phyloP scores from a whole-genome alignment of 2,329 filamentous ascomycete genomes.

The Botryotinia convoluta region DNA sequence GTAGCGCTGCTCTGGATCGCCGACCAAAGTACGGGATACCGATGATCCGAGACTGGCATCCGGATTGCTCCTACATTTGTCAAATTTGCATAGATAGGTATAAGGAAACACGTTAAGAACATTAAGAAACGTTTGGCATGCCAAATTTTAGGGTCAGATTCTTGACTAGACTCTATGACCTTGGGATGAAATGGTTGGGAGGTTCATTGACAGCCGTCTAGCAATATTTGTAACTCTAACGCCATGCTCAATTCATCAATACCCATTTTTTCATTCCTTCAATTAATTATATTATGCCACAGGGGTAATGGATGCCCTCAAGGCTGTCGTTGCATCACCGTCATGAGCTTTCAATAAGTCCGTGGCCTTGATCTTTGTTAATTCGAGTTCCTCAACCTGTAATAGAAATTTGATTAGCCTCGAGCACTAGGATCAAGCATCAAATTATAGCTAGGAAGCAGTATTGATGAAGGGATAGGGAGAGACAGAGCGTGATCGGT shows the following conservation, averaged over 20 bases:
- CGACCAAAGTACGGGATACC: constrained; percentile 20
- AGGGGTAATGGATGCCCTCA: constrained; percentile 55
- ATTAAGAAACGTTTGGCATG: constrained; percentile 4
- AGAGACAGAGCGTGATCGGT: background rate
- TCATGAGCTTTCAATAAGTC: constrained; percentile 71
- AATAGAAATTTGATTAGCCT: constrained; percentile 24
- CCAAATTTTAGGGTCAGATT: background rate
- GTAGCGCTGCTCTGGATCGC: constrained; percentile 12
- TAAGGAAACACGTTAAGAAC: background rate
- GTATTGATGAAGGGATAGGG: background rate
- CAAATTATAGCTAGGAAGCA: background rate
- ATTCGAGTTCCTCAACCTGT: constrained; percentile 68
- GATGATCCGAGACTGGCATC: constrained; percentile 1
- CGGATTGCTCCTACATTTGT: background rate
- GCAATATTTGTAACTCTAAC: constrained; percentile 24
- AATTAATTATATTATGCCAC: constrained; percentile 21
- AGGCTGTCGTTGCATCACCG: constrained; percentile 65
- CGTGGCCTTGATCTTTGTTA: constrained; percentile 69
- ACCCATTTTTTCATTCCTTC: background rate
- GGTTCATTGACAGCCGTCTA: background rate
- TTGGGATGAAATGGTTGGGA: background rate
- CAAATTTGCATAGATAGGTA: constrained; percentile 8
- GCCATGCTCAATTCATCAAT: constrained; percentile 26
- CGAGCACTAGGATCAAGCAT: background rate
- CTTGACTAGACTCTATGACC: background rate